A percentile compares a stretch with the other conserved stretches of the same genome.
Conservation (phyloP, 805 yeast genomes). For the Ogataea minuta region DNA sequence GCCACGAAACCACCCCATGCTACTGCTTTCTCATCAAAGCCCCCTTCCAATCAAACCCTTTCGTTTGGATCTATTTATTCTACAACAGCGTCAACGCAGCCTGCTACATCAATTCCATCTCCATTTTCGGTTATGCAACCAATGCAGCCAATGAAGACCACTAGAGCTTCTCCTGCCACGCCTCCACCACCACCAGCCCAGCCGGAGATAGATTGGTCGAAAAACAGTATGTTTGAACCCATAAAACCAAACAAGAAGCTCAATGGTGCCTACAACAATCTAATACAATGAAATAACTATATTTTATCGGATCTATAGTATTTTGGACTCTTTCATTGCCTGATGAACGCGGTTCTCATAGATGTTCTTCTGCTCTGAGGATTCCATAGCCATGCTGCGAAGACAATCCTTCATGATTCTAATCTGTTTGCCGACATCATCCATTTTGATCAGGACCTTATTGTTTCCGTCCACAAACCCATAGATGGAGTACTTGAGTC, state of each 20-base stretch:
- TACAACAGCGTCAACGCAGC: neutral
- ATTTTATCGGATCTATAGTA: slow-evolving; percentile 2
- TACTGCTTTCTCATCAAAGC: neutral
- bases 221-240: slow-evolving; percentile 15
- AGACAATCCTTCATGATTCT: slow-evolving; percentile 72
- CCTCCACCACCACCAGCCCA: slow-evolving; percentile 5
- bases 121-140: slow-evolving; percentile 23
- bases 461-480: slow-evolving; percentile 80
- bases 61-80: slow-evolving; percentile 9
- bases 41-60: neutral
- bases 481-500: slow-evolving; percentile 76
- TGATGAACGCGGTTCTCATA: slow-evolving; percentile 31
- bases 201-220: slow-evolving; percentile 13
- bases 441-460: slow-evolving; percentile 64
- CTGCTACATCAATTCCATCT: slow-evolving; percentile 1
- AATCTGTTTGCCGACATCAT: slow-evolving; percentile 79
- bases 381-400: slow-evolving; percentile 57
- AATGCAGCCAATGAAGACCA: slow-evolving; percentile 27
- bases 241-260: slow-evolving; percentile 26
- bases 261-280: slow-evolving; percentile 5
- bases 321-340: slow-evolving; percentile 12
- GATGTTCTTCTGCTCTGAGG: slow-evolving; percentile 28
- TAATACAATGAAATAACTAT: slow-evolving; percentile 3
- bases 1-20: neutral
- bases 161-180: slow-evolving; percentile 9